Conservation (phyloP, 1,139 yeast genomes). For the Pichia sp. region DNA sequence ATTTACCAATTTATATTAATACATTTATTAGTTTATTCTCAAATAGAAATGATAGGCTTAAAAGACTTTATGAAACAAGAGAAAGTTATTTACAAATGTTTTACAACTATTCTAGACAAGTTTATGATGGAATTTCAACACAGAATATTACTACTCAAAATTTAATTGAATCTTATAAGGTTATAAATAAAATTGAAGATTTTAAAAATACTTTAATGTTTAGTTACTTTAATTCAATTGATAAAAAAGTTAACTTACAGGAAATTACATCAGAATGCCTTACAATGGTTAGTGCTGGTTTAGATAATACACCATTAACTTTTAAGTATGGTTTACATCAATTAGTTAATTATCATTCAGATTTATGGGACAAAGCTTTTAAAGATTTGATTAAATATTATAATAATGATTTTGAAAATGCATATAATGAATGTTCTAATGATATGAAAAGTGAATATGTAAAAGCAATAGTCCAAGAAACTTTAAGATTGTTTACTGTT, state of each 20-base stretch:
- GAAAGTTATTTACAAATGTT: slow-evolving; percentile 49
- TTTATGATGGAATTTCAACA: slow-evolving; percentile 17
- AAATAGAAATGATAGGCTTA: slow-evolving; percentile 31
- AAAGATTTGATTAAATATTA: slow-evolving; percentile 32
- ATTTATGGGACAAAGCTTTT: slow-evolving; percentile 40
- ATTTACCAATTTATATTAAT: slow-evolving; percentile 45
- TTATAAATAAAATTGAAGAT: slow-evolving; percentile 7
- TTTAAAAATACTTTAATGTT: slow-evolving; percentile 26
- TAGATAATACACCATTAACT: slow-evolving; percentile 66
- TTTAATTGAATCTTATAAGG: background rate
- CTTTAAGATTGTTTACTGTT: slow-evolving; percentile 57
- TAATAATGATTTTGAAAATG: slow-evolving; percentile 31
- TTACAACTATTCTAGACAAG: slow-evolving; percentile 20
- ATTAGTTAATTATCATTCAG: slow-evolving; percentile 40
- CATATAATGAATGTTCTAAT: slow-evolving; percentile 38
- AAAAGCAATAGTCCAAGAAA: slow-evolving; percentile 56
- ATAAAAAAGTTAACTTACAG: slow-evolving; percentile 17
- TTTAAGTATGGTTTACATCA: slow-evolving; percentile 59
- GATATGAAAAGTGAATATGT: slow-evolving; percentile 41
- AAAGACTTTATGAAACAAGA: slow-evolving; percentile 39
- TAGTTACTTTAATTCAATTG: slow-evolving; percentile 19
- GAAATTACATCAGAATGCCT: slow-evolving; percentile 61
- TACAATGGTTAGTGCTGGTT: slow-evolving; percentile 75
- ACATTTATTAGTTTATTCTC: slow-evolving; percentile 22
- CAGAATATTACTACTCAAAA: background rate